Percentiles rank a stretch among this genome's conserved stretches.
phyloP scores from a whole-genome alignment of 2,329 filamentous ascomycete species.

The Colletotrichum orbiculare region DNA sequence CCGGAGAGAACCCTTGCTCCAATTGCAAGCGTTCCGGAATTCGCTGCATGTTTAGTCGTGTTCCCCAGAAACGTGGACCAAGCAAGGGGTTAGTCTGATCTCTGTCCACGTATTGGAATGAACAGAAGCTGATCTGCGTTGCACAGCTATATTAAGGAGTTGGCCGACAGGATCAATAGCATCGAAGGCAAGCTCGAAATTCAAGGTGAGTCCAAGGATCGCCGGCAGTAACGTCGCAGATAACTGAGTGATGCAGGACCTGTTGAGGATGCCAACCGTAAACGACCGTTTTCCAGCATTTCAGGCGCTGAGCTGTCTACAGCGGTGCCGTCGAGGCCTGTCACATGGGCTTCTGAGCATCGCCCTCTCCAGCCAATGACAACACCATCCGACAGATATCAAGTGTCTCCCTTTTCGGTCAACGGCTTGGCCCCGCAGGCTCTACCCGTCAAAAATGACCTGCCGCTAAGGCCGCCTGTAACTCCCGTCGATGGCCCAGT shows the following conservation, averaged over 20 bases:
- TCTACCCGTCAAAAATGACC: constrained; percentile 50
- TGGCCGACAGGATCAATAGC: constrained; percentile 84
- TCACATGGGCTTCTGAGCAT: constrained; percentile 60
- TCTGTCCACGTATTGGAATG: constrained; percentile 20
- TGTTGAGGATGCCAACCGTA: constrained; percentile 41
- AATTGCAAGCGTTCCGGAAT: constrained; percentile 83
- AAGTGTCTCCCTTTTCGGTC: constrained; percentile 48
- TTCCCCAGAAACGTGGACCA: constrained; percentile 88
- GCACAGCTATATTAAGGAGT: constrained; percentile 87
- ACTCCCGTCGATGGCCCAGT: constrained; percentile 50
- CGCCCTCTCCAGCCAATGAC: constrained; percentile 56
- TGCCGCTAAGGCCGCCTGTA: constrained; percentile 49
- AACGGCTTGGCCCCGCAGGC: constrained; percentile 60
- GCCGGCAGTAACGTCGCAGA: background rate
- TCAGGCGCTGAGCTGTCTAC: constrained; percentile 46
- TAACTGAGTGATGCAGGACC: constrained; percentile 28
- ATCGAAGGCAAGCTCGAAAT: constrained; percentile 81
- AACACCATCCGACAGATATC: constrained; percentile 44
- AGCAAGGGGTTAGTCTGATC: constrained; percentile 78
- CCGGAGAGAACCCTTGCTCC: constrained; percentile 78
- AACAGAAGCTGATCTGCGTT: constrained; percentile 33
- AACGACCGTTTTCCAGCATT: constrained; percentile 50
- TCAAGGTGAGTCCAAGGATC: constrained; percentile 44
- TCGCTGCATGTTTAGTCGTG: constrained; percentile 85
- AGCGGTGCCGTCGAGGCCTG: constrained; percentile 54